Base-by-base conservation (phyloP, 768 basidiomycete genomes). In the Gloeophyllum trabeum region DNA sequence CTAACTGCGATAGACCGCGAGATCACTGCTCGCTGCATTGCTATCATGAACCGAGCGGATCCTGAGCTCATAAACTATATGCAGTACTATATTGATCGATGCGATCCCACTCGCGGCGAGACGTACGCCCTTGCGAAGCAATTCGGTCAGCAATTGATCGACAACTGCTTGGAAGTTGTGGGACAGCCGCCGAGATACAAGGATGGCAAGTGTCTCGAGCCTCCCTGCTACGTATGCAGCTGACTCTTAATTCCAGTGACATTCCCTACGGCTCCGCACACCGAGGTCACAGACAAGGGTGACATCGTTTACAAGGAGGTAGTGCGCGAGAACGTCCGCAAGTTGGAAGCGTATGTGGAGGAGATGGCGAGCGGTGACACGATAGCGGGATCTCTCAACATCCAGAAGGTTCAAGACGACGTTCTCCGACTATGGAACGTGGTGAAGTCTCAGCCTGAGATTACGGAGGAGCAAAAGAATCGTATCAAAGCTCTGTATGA, bases 281-380 rank as follows among this genome's bases (percentile, higher is more conserved):
- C 94, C 5, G 89, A 93, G 58, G 85, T 99, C 51, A 90, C 81
- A 6, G 79, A 76, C 38, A 90, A 88, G 65, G 96, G 96, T 19
- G 93, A 98, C 43, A 92, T 99, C 49, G 71, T 96, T 43, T 92
- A 93, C 64, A 76, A 83, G 4, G 96, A 99, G 61, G 87, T 97
- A 45, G 88, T 90, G 46, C 88, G 96, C 39, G 87, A 94, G 58
- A 88, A 89, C 44, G 94, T 98, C 35, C 84, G 96, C 53, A 97
- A 98, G 65, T 72, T 99, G 35, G 96, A 99, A 62, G 89, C 91
- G 1, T 99, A 99, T 53, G 96, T 90, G 42, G 81, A 92, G 54
- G 92, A 99, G 64, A 99, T 99, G 96, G 92, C 96, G 1, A 89
- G 86, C 46, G 89, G 91, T 2, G 90, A 93, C 55, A 79, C 85